Percentiles rank a stretch among this genome's conserved stretches.
phyloP scores from a whole-genome alignment of 2,329 filamentous ascomycete genomes.

The Colletotrichum plurivorum region DNA sequence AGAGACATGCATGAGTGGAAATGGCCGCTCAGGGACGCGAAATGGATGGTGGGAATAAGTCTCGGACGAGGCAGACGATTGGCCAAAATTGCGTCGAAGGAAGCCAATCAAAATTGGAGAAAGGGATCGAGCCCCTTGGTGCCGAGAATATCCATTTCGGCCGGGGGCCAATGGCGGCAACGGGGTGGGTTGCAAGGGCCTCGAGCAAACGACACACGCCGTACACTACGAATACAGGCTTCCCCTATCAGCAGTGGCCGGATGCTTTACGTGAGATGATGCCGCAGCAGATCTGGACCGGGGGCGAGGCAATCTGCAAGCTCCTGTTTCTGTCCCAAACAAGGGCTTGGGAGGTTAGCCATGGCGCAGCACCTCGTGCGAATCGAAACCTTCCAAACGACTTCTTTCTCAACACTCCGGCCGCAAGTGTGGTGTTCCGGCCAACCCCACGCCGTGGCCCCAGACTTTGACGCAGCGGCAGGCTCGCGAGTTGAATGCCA shows the following conservation, averaged over 20 bases:
- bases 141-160: conserved; percentile 29
- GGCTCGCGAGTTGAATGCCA: neutral
- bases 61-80: conserved; percentile 36
- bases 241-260: conserved; percentile 16
- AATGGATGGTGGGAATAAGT: conserved; percentile 25
- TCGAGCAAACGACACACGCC: neutral
- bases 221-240: neutral
- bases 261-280: conserved; percentile 25
- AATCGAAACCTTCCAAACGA: conserved; percentile 35
- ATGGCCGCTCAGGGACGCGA: conserved; percentile 27
- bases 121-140: conserved; percentile 41
- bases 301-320: conserved; percentile 22
- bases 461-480: neutral
- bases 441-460: neutral
- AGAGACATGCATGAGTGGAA: conserved; percentile 49
- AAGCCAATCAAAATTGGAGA: conserved; percentile 40
- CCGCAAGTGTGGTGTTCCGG: neutral
- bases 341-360: conserved; percentile 13
- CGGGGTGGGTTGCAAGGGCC: conserved; percentile 1
- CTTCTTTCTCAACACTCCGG: conserved; percentile 19
- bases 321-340: conserved; percentile 17
- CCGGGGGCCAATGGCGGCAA: conserved; percentile 19
- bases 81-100: conserved; percentile 32
- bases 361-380: conserved; percentile 23
- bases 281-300: conserved; percentile 12